Evolutionary conservation across 2,329 filamentous ascomycete species (phyloP), one percentile per base, ranked within the genome.

Genomic region (Paecilomyces fulvus): DNA sequence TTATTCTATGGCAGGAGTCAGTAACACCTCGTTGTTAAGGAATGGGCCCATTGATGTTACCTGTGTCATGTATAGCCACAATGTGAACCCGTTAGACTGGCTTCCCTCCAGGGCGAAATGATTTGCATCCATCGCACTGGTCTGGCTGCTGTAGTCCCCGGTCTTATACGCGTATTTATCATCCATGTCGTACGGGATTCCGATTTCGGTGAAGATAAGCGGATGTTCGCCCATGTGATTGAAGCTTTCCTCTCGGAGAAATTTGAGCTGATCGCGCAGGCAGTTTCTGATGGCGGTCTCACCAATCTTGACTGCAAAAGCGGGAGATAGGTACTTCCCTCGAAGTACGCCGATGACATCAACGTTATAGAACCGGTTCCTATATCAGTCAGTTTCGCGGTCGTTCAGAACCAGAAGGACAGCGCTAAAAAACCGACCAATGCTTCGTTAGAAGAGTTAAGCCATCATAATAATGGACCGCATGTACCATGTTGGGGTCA

Each of bases 151-250:
- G 73, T 96, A 99, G 71, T 99, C 89, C 7, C 95, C 94, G 5
- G 90, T 96, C 73, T 90, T 89, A 75, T 99, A 99, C 0, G 94
- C 94, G 67, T 94, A 81, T 73, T 96, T 92, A 62, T 96, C 86
- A 67, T 99, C 92, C 95, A 99, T 97, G 69, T 99, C 94, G 69
- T 96, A 99, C 0, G 94, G 94, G 57, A 99, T 96, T 7, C 94
- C 94, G 66, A 97, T 97, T 69, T 99, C 94, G 0, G 90, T 95
- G 71, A 96, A 84, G 3, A 99, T 75, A 64, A 91, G 90, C 0
- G 94, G 94, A 64, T 95, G 92, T 21, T 88, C 84, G 20, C 94
- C 94, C 78, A 91, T 90, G 58, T 90, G 85, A 55, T 95, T 87
- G n/a, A 88, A 75, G 0, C 92, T 95, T 73, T 99, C 94, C 62